Base-by-base conservation (phyloP, 495 filamentous ascomycete genomes). In the Parmelia sp. region DNA sequence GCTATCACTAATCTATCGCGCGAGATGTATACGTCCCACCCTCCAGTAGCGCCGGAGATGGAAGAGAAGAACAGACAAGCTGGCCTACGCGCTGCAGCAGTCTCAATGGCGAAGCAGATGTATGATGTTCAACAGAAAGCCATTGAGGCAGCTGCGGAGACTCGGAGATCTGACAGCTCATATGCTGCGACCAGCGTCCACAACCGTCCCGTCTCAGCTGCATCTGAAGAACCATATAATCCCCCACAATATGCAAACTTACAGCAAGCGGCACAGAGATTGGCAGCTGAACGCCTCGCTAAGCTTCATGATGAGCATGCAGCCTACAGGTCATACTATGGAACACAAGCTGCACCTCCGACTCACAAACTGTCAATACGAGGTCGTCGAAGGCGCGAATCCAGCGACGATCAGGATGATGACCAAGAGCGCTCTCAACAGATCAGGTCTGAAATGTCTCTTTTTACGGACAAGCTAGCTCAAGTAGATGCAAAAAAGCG, bases 51-150 rank as follows among this genome's bases (percentile, higher is more conserved):
- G 39, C 75, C 79, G 10, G 90, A 95, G 70, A 70, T 85, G 0
- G 87, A 95, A 42, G 92, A 95, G 66, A 79, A 86, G 72, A 86
- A 83, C 51, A 84, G 81, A 60, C 79, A 83, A 40, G 87, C 89
- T 71, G 84, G 86, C 9, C 75, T 96, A 1, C 88, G 85, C 64
- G 90, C 91, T 25, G 91, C 91, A 23, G 89, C 92, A 6, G 74
- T 96, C 1, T 89, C 87, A 6, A 96, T 96, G 90, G 90, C 92
- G 31, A 90, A 85, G 73, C 82, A 88, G 64, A 91, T 96, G 88
- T 95, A 91, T 73, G 82, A 75, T 19, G 72, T 83, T 57, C 84
- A 88, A 70, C 85, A 83, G 74, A 82, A 79, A 45, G 75, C 82
- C 45, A 79, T 81, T 36, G 79, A 85, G 40, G 75, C 78, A 56